A percentile compares a stretch with the other conserved stretches of the same genome.
phyloP scores from a whole-genome alignment of 2,329 filamentous ascomycete genomes.

The Bipolaris oryzae region DNA sequence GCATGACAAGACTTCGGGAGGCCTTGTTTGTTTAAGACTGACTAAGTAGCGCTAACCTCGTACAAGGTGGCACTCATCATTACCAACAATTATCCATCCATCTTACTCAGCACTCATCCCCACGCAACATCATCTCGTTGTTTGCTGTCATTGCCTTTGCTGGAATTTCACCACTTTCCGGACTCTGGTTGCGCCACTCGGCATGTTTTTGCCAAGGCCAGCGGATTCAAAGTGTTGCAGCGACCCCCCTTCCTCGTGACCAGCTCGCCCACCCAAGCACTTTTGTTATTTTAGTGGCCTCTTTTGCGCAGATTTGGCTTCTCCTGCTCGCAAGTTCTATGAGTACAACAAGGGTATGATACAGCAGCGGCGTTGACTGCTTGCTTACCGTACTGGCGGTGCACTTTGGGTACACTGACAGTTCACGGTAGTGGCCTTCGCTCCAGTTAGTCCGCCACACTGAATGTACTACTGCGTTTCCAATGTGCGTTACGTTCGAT shows the following conservation, averaged over 20 bases:
- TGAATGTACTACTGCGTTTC: constrained; percentile 1
- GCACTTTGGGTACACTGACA: constrained; percentile 19
- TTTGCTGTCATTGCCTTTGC: constrained; percentile 8
- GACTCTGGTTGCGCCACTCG: constrained; percentile 1
- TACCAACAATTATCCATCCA: constrained; percentile 25
- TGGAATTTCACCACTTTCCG: constrained; percentile 3
- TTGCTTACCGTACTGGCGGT: constrained; percentile 8
- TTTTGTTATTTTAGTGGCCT: background rate
- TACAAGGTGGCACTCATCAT: constrained; percentile 11
- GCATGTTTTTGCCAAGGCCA: constrained; percentile 5
- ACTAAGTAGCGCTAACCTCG: constrained; percentile 21
- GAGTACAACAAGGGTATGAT: constrained; percentile 7
- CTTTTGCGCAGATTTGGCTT: constrained; percentile 1
- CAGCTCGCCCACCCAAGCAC: constrained; percentile 11
- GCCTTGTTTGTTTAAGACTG: constrained; percentile 9
- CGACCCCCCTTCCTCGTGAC: constrained; percentile 19
- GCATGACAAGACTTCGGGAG: background rate
- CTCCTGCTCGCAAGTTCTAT: constrained; percentile 1
- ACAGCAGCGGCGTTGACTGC: constrained; percentile 25
- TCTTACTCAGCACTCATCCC: constrained; percentile 28
- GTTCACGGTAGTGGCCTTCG: background rate
- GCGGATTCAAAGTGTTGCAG: constrained; percentile 6
- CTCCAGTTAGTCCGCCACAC: background rate
- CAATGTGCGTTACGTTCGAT: constrained; percentile 4
- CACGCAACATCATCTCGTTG: constrained; percentile 10